Evolutionary conservation across 495 filamentous ascomycete genomes (phyloP).

Genomic region (Tuber aestivum): DNA sequence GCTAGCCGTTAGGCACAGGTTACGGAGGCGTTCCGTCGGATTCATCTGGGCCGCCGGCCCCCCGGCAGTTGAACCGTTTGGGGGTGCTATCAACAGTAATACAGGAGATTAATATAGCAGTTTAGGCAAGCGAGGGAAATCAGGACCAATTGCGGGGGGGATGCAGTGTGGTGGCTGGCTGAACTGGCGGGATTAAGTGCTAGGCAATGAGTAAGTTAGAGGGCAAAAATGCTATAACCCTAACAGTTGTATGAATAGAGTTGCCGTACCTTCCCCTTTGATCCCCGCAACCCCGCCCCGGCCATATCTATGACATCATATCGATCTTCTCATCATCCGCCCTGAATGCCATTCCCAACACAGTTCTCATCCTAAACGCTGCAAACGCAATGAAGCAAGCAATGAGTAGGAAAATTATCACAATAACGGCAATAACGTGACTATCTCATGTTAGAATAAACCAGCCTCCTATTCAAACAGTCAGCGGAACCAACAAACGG

Average conservation of each 20-base stretch:
- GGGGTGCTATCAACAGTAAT: not conserved
- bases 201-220: not conserved
- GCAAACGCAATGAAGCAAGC: slow-evolving; percentile 31
- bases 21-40: not conserved
- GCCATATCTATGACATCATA: slow-evolving; percentile 4
- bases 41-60: not conserved
- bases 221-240: not conserved
- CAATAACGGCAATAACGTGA: slow-evolving; percentile 36
- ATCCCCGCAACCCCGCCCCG: not conserved
- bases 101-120: not conserved
- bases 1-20: not conserved
- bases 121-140: not conserved
- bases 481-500: not conserved
- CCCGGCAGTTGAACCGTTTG: not conserved
- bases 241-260: not conserved
- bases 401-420: slow-evolving; percentile 26
- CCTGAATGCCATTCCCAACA: slow-evolving; percentile 23
- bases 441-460: slow-evolving; percentile 8
- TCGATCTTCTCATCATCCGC: slow-evolving; percentile 27
- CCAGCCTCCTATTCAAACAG: not conserved
- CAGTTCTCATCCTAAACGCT: slow-evolving; percentile 25
- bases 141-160: not conserved
- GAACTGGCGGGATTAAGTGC: not conserved
- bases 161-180: not conserved
- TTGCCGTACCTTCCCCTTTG: not conserved